Conservation (phyloP, 2,329 filamentous ascomycete species). For the Alternaria gansuensis region DNA sequence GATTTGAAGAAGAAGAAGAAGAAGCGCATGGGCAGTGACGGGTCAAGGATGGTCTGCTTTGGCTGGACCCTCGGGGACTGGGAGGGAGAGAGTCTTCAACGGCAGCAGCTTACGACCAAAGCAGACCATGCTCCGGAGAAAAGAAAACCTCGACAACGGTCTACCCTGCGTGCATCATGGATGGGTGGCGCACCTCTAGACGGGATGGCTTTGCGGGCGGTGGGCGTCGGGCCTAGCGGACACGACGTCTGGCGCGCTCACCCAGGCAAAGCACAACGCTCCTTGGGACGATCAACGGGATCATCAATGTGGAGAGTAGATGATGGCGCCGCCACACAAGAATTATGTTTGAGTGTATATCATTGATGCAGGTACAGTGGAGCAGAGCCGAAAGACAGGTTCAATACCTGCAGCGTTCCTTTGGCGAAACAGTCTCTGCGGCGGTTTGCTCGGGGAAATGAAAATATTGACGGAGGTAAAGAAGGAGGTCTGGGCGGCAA, state of each 20-base stretch:
- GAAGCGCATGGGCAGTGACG: conserved; percentile 31
- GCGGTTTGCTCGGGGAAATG: conserved; percentile 21
- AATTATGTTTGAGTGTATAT: conserved; percentile 32
- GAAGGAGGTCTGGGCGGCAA: conserved; percentile 13
- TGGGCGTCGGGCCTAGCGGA: conserved; percentile 44
- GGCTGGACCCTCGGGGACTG: conserved; percentile 15
- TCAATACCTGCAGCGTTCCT: conserved; percentile 15
- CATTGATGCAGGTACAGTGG: conserved; percentile 46
- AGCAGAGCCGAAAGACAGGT: conserved; percentile 16
- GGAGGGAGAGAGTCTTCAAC: conserved; percentile 15
- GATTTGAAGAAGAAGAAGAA: conserved; percentile 16
- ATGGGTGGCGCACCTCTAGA: conserved; percentile 43
- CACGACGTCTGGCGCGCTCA: conserved; percentile 40
- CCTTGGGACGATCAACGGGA: conserved; percentile 42
- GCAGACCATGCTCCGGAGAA: conserved; percentile 18
- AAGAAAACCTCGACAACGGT: conserved; percentile 26
- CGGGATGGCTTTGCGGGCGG: conserved; percentile 49
- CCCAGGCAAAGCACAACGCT: conserved; percentile 42
- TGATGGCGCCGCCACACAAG: conserved; percentile 44
- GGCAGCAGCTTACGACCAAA: conserved; percentile 29
- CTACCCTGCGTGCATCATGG: conserved; percentile 41
- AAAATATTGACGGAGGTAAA: conserved; percentile 15
- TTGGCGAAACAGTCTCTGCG: conserved; percentile 20
- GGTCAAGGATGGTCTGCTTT: conserved; percentile 20
- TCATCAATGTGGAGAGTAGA: conserved; percentile 35